Conservation (phyloP, 1,284 basidiomycete genomes). For the Mycena sp. region DNA sequence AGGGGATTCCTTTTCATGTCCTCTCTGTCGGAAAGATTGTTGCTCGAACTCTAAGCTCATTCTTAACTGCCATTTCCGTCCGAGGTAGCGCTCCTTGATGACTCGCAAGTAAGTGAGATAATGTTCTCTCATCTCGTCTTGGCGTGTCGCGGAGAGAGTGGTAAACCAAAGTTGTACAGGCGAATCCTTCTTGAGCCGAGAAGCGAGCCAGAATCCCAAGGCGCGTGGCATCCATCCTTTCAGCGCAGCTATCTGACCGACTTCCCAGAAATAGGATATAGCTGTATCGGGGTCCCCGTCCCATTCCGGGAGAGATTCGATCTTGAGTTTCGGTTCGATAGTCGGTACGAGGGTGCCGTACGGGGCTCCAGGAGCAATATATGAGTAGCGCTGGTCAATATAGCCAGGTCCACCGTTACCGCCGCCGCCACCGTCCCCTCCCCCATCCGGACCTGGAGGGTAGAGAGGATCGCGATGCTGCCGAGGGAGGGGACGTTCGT, state of each 20-base stretch:
- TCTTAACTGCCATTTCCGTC: constrained; percentile 20
- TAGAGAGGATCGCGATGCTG: too few species aligned
- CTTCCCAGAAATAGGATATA: background rate
- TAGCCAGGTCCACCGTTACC: background rate
- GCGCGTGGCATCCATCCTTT: background rate
- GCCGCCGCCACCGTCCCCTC: background rate
- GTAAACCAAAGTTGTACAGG: background rate
- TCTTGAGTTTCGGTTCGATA: constrained; percentile 8
- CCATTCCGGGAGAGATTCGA: constrained; percentile 8
- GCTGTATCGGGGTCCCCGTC: background rate
- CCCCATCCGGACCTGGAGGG: background rate
- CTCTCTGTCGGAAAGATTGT: constrained; percentile 23
- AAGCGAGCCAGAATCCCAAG: background rate
- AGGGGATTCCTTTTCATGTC: constrained; percentile 15
- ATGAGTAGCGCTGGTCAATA: background rate
- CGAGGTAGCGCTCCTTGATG: constrained; percentile 10
- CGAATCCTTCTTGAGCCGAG: background rate
- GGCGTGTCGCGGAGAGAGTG: background rate
- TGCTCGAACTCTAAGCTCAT: constrained; percentile 12
- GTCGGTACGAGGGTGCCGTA: background rate
- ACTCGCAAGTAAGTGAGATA: background rate
- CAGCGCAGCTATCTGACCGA: too few species aligned
- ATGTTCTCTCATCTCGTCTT: constrained; percentile 1
- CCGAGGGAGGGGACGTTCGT: too few species aligned
- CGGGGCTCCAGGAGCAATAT: background rate